Conservation (phyloP, 1,284 basidiomycete genomes). For the Puccinia polysora region DNA sequence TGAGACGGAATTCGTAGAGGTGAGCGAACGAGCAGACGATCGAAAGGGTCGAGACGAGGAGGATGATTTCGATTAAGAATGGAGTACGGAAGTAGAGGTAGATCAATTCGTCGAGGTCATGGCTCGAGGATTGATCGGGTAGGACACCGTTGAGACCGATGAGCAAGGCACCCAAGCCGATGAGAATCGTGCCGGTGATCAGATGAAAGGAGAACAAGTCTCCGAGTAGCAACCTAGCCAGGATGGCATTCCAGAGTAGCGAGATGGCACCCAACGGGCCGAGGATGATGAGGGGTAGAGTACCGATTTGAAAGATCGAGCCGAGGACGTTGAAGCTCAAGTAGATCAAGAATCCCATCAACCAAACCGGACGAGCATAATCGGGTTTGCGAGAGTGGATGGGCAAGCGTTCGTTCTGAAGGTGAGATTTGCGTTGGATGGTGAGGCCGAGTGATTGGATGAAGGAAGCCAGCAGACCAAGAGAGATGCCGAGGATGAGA, state of each 20-base stretch:
- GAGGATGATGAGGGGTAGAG: conserved; percentile 84
- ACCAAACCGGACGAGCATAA: conserved; percentile 74
- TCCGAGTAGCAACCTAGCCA: conserved; percentile 77
- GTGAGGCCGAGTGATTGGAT: conserved; percentile 85
- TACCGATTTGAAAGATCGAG: conserved; percentile 90
- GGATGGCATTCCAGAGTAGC: conserved; percentile 90
- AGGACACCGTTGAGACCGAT: conserved; percentile 90
- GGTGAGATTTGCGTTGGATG: conserved; percentile 89
- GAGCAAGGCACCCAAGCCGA: conserved; percentile 79
- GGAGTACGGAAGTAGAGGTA: conserved; percentile 69
- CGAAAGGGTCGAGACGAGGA: conserved; percentile 65
- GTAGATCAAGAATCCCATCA: conserved; percentile 66
- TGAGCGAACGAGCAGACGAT: conserved; percentile 62
- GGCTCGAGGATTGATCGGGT: conserved; percentile 68
- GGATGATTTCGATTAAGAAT: conserved; percentile 75
- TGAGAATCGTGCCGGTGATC: conserved; percentile 73
- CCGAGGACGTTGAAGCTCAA: conserved; percentile 76
- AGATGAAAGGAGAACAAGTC: conserved; percentile 81
- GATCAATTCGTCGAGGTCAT: conserved; percentile 79
- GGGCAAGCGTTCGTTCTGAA: conserved; percentile 72
- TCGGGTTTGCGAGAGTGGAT: conserved; percentile 64
- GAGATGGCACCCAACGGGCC: conserved; percentile 76
- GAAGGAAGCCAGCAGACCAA: conserved; percentile 81
- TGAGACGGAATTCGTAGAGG: conserved; percentile 37
- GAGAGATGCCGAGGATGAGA: conserved; percentile 55